Conservation (phyloP, 192 early-diverging fungal species). For the Linderina pennispora region DNA sequence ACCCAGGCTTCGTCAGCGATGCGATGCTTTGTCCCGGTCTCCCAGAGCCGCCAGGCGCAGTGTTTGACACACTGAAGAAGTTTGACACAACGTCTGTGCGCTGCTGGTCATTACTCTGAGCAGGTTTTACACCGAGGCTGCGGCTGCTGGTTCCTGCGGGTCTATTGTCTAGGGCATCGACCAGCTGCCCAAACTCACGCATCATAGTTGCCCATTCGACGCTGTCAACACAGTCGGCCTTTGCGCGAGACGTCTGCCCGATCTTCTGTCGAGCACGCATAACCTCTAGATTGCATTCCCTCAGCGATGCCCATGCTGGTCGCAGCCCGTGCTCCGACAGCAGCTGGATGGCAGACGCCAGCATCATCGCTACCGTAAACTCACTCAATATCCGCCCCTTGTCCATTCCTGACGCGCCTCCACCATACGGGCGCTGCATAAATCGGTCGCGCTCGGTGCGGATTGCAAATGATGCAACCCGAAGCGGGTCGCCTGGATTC, state of each 20-base stretch:
- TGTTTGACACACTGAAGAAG: constrained; percentile 25
- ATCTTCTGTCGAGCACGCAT: constrained; percentile 16
- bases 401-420: constrained; percentile 8
- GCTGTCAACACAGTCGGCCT: constrained; percentile 37
- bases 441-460: constrained; percentile 35
- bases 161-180: constrained; percentile 19
- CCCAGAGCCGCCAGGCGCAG: too few species aligned
- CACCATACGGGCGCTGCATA: constrained; percentile 4
- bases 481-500: constrained; percentile 20
- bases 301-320: constrained; percentile 33
- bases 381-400: constrained; percentile 35
- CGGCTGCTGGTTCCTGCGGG: neutral
- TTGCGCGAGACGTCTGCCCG: constrained; percentile 30
- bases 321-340: constrained; percentile 44
- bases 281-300: constrained; percentile 27
- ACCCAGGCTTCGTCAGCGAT: constrained; percentile 16
- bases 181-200: constrained; percentile 18
- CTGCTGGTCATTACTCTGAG: too few species aligned
- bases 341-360: constrained; percentile 43
- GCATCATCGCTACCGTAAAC: constrained; percentile 52
- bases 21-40: constrained; percentile 2
- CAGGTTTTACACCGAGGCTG: neutral
- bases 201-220: constrained; percentile 33
- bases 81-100: constrained; percentile 40
- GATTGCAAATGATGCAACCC: constrained; percentile 23